phyloP scores from a whole-genome alignment of 2,329 filamentous ascomycete genomes.

The Mycosphaerella sp. region DNA sequence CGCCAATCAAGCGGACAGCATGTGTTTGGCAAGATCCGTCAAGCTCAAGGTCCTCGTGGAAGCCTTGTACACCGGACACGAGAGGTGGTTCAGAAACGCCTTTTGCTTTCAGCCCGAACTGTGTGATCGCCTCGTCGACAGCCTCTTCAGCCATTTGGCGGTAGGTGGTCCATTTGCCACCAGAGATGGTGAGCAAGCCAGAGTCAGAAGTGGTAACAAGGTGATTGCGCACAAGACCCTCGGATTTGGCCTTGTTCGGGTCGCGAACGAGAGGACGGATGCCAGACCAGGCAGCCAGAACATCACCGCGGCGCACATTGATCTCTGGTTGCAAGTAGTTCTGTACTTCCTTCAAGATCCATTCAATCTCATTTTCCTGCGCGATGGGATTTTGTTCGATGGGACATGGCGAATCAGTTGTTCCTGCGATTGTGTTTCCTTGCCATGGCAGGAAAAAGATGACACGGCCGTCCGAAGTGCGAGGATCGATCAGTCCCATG shows the following conservation, averaged over 20 bases:
- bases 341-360: conserved; percentile 78
- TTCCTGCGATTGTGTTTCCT: conserved; percentile 85
- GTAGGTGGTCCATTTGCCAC: conserved; percentile 91
- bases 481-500: conserved; percentile 83
- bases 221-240: conserved; percentile 83
- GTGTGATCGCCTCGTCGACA: conserved; percentile 69
- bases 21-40: conserved; percentile 79
- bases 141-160: conserved; percentile 89
- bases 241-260: conserved; percentile 76
- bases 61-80: conserved; percentile 61
- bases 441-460: conserved; percentile 95
- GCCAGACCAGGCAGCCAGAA: conserved; percentile 85
- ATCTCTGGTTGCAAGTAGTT: conserved; percentile 79
- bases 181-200: conserved; percentile 76
- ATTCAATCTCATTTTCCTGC: conserved; percentile 76
- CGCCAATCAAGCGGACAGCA: conserved; percentile 71
- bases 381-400: conserved; percentile 70
- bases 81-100: conserved; percentile 53
- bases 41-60: conserved; percentile 64
- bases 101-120: conserved; percentile 57
- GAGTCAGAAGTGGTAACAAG: conserved; percentile 72
- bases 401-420: conserved; percentile 70
- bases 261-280: conserved; percentile 82
- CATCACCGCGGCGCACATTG: conserved; percentile 75
- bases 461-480: conserved; percentile 79